Evolutionary conservation across 805 yeast species (phyloP).

Genomic region (Ogataea allantospora): DNA sequence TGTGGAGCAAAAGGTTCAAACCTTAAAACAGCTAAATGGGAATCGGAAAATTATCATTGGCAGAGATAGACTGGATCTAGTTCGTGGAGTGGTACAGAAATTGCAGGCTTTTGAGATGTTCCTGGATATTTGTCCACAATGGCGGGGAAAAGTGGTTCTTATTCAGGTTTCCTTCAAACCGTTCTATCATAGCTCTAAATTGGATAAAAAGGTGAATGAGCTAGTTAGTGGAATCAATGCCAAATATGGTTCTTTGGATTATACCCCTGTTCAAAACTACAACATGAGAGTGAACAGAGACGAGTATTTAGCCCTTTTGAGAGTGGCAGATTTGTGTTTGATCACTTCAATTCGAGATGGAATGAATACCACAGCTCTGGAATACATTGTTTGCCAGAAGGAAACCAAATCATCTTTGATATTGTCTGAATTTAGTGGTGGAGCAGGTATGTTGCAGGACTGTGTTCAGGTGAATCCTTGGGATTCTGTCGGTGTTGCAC

Average conservation of each 20-base stretch:
- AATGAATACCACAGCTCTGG: slow-evolving; percentile 92
- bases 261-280: slow-evolving; percentile 88
- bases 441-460: slow-evolving; percentile 65
- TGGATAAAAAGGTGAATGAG: slow-evolving; percentile 82
- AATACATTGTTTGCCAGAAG: slow-evolving; percentile 85
- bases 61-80: slow-evolving; percentile 87
- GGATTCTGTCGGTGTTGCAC: slow-evolving; percentile 94
- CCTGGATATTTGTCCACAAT: slow-evolving; percentile 86
- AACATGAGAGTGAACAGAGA: slow-evolving; percentile 85
- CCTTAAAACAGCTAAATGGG: slow-evolving; percentile 60
- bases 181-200: slow-evolving; percentile 53
- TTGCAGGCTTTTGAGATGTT: slow-evolving; percentile 87
- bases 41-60: slow-evolving; percentile 84
- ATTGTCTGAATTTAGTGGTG: slow-evolving; percentile 91
- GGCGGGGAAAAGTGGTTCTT: slow-evolving; percentile 77
- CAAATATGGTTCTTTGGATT: slow-evolving; percentile 76
- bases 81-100: slow-evolving; percentile 92
- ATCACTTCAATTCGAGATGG: slow-evolving; percentile 94
- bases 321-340: slow-evolving; percentile 87
- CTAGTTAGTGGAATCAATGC: slow-evolving; percentile 80
- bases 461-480: slow-evolving; percentile 92
- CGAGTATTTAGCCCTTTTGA: slow-evolving; percentile 82
- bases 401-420: slow-evolving; percentile 72
- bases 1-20: slow-evolving; percentile 61
- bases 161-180: slow-evolving; percentile 91